Base-by-base conservation (phyloP, 106 monocot genomes). In the Dioscorea dumetorum region DNA sequence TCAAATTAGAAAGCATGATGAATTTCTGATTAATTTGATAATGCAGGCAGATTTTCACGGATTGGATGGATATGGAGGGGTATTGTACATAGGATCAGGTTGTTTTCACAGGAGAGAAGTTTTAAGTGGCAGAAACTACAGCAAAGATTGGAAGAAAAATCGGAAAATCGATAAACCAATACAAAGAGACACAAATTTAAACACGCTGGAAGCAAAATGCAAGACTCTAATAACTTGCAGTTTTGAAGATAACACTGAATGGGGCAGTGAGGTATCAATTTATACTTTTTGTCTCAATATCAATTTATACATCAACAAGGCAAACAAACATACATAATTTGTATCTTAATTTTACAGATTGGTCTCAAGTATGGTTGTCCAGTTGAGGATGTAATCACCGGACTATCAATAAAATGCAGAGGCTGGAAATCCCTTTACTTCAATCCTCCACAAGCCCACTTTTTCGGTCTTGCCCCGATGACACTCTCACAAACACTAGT, bases 371-470 rank as follows among this genome's bases (percentile, higher is more conserved):
- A 88, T 63, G 87, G 87, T 13, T 80, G 74, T 58, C 77, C 84
- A 0, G 87, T 88, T 22, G 91, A 87, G 71, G 87, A 91, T 76
- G 82, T 88, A 14, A 87, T 85, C 19, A 85, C 84, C 9, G 87
- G 91, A 34, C 50, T 91, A 7, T 73, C 76, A 53, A 88, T 91
- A 69, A 84, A 88, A 71, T 91, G 91, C 70, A 72, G 73, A 28
- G 91, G 91, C 0, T 91, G 91, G 87, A 91, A 78, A 61, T 88
- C 87, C 13, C 32, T 73, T 11, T 88, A 73, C 51, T 85, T 70
- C 64, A 85, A 82, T 33, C 87, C 91, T 13, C 1, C n/a, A 68
- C 63, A 78, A 33, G 71, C 10, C 7, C 76, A 70, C 16, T 93
- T 93, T 63, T 33, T 93, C 8, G 92, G 92, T 10, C 58, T 88